Conservation (phyloP, 306 rosid species). For the Ceratonia siliqua region DNA sequence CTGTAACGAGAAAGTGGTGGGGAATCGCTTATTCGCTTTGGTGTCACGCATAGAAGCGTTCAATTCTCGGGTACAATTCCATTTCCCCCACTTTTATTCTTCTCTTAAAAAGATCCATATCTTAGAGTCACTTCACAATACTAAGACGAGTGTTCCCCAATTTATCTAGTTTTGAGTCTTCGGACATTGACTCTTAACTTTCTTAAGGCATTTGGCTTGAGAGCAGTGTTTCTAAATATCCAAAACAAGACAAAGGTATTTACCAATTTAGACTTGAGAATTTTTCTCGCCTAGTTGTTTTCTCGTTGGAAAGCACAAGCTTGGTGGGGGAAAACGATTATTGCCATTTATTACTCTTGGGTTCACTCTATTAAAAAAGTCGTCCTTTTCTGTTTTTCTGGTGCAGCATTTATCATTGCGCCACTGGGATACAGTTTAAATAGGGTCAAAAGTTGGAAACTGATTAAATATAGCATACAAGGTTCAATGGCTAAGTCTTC, state of each 20-base stretch:
- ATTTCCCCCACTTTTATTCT: background rate
- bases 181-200: conserved; percentile 25
- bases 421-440: conserved; percentile 32
- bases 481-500: conserved; percentile 29
- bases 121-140: conserved; percentile 28
- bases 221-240: background rate
- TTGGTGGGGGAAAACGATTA: conserved; percentile 20
- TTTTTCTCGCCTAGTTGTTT: background rate
- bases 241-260: conserved; percentile 5
- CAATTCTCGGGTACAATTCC: conserved; percentile 20
- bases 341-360: conserved; percentile 14
- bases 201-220: background rate
- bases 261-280: background rate
- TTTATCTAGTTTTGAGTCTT: background rate
- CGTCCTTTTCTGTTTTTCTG: background rate
- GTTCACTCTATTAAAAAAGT: conserved; percentile 18
- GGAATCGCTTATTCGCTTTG: conserved; percentile 35
- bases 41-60: conserved; percentile 46
- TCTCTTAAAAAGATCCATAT: conserved; percentile 25
- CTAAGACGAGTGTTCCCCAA: too few species aligned
- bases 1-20: conserved; percentile 38
- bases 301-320: conserved; percentile 11
- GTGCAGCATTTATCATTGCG: background rate
- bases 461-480: conserved; percentile 28
- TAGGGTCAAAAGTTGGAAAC: conserved; percentile 11